Base-by-base conservation (phyloP, 179 eudicot genomes). In the Patellifolia procumbens region DNA sequence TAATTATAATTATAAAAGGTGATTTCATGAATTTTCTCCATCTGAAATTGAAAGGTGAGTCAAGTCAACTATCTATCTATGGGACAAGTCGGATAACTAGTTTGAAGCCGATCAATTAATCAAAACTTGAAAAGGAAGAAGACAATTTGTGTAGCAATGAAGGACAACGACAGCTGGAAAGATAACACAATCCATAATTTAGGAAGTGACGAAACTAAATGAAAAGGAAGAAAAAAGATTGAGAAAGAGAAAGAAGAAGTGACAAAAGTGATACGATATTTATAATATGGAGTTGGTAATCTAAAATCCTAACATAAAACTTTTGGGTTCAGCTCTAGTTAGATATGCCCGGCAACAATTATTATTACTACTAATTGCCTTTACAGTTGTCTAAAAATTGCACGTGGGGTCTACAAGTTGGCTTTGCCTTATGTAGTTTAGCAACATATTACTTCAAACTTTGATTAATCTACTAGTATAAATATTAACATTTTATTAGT, bases 361-460 rank as follows among this genome's bases (percentile, higher is more conserved):
- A 7, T 63, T 17, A 19, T 24, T 56, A 24, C 15, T 35, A 12
- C 31, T 10, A 39, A 42, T 39, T 34, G 28, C 13, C 68, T 66
- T 66, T 66, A 66, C 70, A 65, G 48, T 65, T 63, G 46, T 42
- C 31, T 66, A 16, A 48, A 66, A 39, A n/a, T 49, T 29, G 70
- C 70, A 39, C 70, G 70, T 66, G 70, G 62, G 43, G 15, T 16
- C 16, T 58, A 58, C 62, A 24, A 9, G 6, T 39, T 28, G 7
- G 5, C 34, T 58, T 3, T 6, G 9, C n/a, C n/a, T 7, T n/a
- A 53, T n/a, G 59, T n/a, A n/a, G 24, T 8, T 20, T n/a, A 53
- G 59, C 24, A 53, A 17, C n/a, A n/a, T n/a, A 53, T n/a, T 53
- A 53, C 7, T 7, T 53, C 10, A 53, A 20, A 58, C 63, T 34